Conservation (phyloP, 2,329 filamentous ascomycete species). For the Botrytis cinerea region DNA sequence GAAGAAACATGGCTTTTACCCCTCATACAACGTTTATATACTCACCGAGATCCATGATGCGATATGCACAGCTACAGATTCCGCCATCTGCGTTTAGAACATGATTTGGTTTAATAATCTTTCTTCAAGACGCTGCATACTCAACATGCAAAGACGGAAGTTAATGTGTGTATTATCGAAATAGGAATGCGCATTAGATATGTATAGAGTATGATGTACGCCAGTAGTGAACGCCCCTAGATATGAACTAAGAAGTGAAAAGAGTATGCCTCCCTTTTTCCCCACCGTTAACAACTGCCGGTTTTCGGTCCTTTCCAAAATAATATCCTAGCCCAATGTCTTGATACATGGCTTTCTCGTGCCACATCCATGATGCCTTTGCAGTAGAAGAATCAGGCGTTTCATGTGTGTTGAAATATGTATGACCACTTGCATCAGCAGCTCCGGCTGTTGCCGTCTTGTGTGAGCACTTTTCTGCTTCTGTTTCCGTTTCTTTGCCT, state of each 20-base stretch:
- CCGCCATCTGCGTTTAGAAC: not conserved
- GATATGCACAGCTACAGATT: not conserved
- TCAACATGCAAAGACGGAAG: not conserved
- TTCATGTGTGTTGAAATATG: not conserved
- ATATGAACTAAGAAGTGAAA: not conserved
- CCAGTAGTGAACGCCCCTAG: not conserved
- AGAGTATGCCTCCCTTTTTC: not conserved
- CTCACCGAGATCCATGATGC: not conserved
- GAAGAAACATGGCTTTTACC: not conserved
- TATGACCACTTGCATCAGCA: not conserved
- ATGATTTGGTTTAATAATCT: not conserved
- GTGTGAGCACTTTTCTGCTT: conserved; percentile 10
- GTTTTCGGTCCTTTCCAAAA: conserved; percentile 30
- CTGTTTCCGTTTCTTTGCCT: conserved; percentile 29
- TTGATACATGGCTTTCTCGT: conserved; percentile 38
- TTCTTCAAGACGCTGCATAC: not conserved
- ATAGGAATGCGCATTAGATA: not conserved
- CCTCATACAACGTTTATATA: not conserved
- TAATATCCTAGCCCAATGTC: conserved; percentile 36
- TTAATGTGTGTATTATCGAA: not conserved
- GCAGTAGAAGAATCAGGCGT: not conserved
- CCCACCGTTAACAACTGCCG: not conserved
- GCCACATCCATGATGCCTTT: conserved; percentile 31
- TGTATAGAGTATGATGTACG: not conserved
- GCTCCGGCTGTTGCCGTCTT: not conserved